Evolutionary conservation across 306 rosid species (phyloP).

Genomic region (Herpetospermum pedunculosum): DNA sequence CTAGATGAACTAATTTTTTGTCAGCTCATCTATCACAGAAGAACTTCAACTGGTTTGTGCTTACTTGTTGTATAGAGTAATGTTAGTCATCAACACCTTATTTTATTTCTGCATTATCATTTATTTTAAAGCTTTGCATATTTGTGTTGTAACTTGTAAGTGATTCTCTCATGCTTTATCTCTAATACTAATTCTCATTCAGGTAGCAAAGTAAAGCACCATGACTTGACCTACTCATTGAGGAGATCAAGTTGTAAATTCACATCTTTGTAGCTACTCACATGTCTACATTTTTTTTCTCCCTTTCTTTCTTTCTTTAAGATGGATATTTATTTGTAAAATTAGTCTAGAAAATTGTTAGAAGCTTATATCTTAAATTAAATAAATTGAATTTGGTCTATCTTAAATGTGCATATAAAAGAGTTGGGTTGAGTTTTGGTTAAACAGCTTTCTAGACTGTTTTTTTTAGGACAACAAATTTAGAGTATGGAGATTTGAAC

Average conservation of each 20-base stretch:
- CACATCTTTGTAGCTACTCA: background rate
- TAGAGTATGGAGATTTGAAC: too few species aligned
- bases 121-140: background rate
- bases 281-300: too few species aligned
- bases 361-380: background rate
- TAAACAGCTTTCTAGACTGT: too few species aligned
- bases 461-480: too few species aligned
- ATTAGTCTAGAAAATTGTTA: background rate
- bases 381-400: too few species aligned
- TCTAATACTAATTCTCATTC: background rate
- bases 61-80: background rate
- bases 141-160: background rate
- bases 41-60: conserved; percentile 1
- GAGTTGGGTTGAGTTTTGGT: too few species aligned
- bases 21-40: background rate
- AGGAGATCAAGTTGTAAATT: background rate
- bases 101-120: conserved; percentile 2
- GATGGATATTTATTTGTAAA: background rate
- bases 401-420: too few species aligned
- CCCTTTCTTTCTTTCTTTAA: too few species aligned
- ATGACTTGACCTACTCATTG: background rate
- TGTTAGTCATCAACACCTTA: background rate
- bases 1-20: background rate
- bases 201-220: background rate
- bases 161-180: background rate